These are phyloP conservation scores for Chalaropsis thielavioides DNA, from an alignment of 2,329 filamentous ascomycete genomes.

Conservation along the genomic window DNA sequence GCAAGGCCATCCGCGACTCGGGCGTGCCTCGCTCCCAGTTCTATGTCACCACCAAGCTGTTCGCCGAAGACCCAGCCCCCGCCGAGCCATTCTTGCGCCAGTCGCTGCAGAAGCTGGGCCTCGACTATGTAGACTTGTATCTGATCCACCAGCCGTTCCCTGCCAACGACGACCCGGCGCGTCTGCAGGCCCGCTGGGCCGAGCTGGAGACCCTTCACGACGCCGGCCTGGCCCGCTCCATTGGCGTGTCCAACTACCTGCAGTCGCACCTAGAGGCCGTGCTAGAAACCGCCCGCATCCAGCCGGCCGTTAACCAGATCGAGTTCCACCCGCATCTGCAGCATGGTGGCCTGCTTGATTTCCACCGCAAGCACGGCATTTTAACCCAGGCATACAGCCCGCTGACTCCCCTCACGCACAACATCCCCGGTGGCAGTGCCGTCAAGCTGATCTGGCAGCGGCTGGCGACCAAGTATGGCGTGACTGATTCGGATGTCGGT, in stretches of 20 bases:
- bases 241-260: conserved; percentile 66
- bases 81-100: conserved; percentile 38
- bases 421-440: conserved; percentile 36
- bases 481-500: conserved; percentile 40
- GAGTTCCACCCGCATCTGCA: conserved; percentile 67
- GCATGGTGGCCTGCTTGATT: conserved; percentile 44
- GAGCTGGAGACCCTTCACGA: conserved; percentile 51
- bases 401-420: conserved; percentile 35
- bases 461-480: conserved; percentile 44
- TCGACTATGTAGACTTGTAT: conserved; percentile 61
- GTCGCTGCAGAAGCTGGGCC: conserved; percentile 49
- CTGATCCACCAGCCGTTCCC: conserved; percentile 46
- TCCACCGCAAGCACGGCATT: conserved; percentile 43
- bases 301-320: conserved; percentile 64
- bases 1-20: conserved; percentile 52
- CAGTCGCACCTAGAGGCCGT: conserved; percentile 40
- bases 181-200: conserved; percentile 44
- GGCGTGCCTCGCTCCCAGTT: conserved; percentile 51
- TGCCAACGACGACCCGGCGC: conserved; percentile 26
- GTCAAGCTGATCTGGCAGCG: conserved; percentile 36
- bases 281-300: conserved; percentile 43
- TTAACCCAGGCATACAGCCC: conserved; percentile 41
- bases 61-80: conserved; percentile 27
- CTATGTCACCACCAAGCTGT: conserved; percentile 51
- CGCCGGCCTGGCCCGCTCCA: conserved; percentile 50